Conservation (phyloP, 1,284 basidiomycete genomes). For the Ceratobasidium sp. region DNA sequence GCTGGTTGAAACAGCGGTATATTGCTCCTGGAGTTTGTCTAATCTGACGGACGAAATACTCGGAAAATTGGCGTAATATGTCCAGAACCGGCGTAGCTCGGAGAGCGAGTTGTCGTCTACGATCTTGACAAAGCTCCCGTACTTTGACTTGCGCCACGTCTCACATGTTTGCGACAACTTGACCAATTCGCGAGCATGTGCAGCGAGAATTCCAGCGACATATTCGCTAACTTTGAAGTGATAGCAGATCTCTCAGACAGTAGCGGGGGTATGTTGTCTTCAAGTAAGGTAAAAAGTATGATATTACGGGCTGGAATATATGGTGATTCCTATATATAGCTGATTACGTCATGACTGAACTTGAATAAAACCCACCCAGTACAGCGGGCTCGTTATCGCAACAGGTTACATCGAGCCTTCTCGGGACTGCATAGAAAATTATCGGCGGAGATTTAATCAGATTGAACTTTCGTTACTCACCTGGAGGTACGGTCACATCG, state of each 20-base stretch:
- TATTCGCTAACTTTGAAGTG: slow-evolving; percentile 62
- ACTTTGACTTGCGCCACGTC: slow-evolving; percentile 59
- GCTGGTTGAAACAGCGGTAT: neutral
- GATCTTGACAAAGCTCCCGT: slow-evolving; percentile 56
- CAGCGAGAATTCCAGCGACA: slow-evolving; percentile 56
- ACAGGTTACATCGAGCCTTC: neutral
- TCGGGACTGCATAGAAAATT: neutral
- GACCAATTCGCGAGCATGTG: slow-evolving; percentile 59
- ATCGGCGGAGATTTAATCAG: neutral
- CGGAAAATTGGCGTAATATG: slow-evolving; percentile 53
- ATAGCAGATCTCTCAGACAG: slow-evolving; percentile 67
- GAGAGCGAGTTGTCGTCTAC: slow-evolving; percentile 57
- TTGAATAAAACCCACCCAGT: neutral
- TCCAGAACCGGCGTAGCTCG: slow-evolving; percentile 60
- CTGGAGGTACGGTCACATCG: slow-evolving; percentile 53
- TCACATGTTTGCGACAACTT: slow-evolving; percentile 54
- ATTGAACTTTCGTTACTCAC: neutral
- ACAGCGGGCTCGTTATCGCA: neutral
- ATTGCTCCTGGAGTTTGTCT: slow-evolving; percentile 14
- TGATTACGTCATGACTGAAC: neutral
- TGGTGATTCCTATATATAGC: neutral
- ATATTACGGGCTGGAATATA: slow-evolving; percentile 59
- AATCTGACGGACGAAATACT: slow-evolving; percentile 43
- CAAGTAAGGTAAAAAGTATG: slow-evolving; percentile 54
- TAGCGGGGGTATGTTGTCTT: slow-evolving; percentile 51